Evolutionary conservation across 148 eudicot species (phyloP), one percentile per base, ranked within the genome.

Genomic region (Euryodendron excelsum): DNA sequence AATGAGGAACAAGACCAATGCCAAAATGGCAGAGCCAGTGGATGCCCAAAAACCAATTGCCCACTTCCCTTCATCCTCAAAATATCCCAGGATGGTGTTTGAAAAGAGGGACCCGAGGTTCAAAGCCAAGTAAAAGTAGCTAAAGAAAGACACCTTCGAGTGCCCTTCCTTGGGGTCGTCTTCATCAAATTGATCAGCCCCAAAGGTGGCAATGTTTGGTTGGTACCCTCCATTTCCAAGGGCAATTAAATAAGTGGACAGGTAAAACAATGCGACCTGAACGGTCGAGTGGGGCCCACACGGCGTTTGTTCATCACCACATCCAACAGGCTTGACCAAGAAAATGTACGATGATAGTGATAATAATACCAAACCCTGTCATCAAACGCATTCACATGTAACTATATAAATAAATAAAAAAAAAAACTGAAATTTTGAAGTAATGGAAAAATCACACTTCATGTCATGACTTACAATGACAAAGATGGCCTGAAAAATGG

Each of bases 161-260:
- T 63, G 81, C 47, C 85, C 85, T 84, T 91, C 96, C 56, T 84
- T 82, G 0, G 83, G 79, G 65, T 91, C 81, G 52, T 90, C 90
- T 61, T 61, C 90, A 79, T 91, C 93, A 71, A 91, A 91, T 77
- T 91, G 96, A 69, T 91, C 96, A 1, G 96, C 87, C 27, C 96
- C 96, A 83, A 91, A 86, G 44, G 93, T 90, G 23, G 93, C 96
- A 55, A 91, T 91, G 69, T 86, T 91, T n/a, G 96, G 96, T 79
- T 91, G 96, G 74, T 91, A 91, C 73, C 96, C 96, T 77, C 96
- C 96, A 82, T 87, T 83, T 53, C 96, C 96, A 20, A 91, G 88
- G 75, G 96, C 96, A 41, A 90, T 82, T 72, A 90, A 52, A 84
- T 91, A 92, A 14, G 88, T 81, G 0, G 96, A 87, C 39, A 88